A percentile compares a stretch with the other conserved stretches of the same genome.
Conservation (phyloP, 805 yeast species). For the Lipomyces starkeyi region DNA sequence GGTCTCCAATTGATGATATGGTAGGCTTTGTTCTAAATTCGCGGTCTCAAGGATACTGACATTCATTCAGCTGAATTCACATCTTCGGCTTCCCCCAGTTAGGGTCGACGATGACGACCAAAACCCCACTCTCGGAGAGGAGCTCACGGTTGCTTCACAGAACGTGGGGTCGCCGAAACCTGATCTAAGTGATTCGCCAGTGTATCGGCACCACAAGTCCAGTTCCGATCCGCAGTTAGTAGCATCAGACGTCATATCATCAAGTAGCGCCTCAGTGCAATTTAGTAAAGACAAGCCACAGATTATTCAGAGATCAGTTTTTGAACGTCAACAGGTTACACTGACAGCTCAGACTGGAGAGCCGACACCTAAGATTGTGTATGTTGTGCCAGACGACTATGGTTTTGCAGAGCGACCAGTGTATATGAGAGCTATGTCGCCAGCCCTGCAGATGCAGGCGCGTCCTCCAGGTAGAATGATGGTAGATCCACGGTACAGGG, state of each 20-base stretch:
- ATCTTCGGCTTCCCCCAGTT: neutral
- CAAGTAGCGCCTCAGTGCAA: neutral
- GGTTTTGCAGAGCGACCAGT: neutral
- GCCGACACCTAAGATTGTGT: conserved; percentile 13
- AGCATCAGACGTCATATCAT: neutral
- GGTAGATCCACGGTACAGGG: conserved; percentile 5
- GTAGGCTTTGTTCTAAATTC: neutral
- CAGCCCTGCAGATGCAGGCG: conserved; percentile 12
- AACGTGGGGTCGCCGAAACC: neutral
- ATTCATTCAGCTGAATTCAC: neutral
- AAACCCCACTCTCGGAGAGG: neutral
- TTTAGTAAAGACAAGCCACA: neutral
- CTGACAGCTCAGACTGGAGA: conserved; percentile 12
- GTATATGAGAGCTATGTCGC: conserved; percentile 10
- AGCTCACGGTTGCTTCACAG: neutral
- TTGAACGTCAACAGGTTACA: conserved; percentile 10
- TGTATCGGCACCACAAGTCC: conserved; percentile 10
- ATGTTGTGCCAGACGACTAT: conserved; percentile 20
- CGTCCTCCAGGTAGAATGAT: neutral
- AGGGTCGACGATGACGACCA: neutral
- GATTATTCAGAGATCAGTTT: neutral
- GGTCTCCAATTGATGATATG: conserved; percentile 16
- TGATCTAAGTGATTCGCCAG: neutral
- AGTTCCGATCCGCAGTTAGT: conserved; percentile 15
- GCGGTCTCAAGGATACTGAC: neutral